A percentile compares a stretch with the other conserved stretches of the same genome.
phyloP scores from a whole-genome alignment of 371 early-diverging fungal species.

The Parasitella parasitica region DNA sequence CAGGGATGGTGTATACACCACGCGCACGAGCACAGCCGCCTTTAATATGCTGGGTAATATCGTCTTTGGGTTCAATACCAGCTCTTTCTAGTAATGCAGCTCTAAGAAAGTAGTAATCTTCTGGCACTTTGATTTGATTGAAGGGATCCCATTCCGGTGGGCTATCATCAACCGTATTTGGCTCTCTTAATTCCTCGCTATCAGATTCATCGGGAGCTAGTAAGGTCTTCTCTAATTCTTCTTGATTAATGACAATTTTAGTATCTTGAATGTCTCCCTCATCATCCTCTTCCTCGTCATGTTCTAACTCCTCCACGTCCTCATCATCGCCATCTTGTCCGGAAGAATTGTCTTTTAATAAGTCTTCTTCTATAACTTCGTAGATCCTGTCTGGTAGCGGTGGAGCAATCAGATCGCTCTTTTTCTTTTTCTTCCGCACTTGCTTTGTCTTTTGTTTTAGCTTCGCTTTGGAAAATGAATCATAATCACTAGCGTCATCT shows the following conservation, averaged over 20 bases:
- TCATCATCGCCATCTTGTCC: conserved; percentile 32
- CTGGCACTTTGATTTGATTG: conserved; percentile 50
- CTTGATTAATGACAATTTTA: conserved; percentile 15
- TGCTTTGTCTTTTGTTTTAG: conserved; percentile 1
- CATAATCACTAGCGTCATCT: conserved; percentile 13
- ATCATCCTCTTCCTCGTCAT: conserved; percentile 35
- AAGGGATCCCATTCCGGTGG: conserved; percentile 35
- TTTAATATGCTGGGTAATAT: conserved; percentile 8
- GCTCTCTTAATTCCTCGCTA: conserved; percentile 6
- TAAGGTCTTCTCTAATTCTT: conserved; percentile 16
- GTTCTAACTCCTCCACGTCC: conserved; percentile 18
- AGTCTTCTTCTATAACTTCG: conserved; percentile 17
- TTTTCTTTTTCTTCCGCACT: neutral
- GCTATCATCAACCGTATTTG: neutral
- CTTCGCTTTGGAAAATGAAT: conserved; percentile 1
- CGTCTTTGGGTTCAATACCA: neutral
- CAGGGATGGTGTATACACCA: conserved; percentile 70
- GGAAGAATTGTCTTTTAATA: conserved; percentile 1
- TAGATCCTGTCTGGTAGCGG: conserved; percentile 10
- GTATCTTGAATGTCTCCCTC: conserved; percentile 11
- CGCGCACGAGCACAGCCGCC: conserved; percentile 81
- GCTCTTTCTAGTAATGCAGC: conserved; percentile 45
- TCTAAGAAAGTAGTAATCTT: conserved; percentile 56
- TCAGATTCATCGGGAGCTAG: conserved; percentile 20
- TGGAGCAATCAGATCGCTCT: neutral